Conservation (phyloP, 768 basidiomycete species). For the Lepiota brunneoincarnata region DNA sequence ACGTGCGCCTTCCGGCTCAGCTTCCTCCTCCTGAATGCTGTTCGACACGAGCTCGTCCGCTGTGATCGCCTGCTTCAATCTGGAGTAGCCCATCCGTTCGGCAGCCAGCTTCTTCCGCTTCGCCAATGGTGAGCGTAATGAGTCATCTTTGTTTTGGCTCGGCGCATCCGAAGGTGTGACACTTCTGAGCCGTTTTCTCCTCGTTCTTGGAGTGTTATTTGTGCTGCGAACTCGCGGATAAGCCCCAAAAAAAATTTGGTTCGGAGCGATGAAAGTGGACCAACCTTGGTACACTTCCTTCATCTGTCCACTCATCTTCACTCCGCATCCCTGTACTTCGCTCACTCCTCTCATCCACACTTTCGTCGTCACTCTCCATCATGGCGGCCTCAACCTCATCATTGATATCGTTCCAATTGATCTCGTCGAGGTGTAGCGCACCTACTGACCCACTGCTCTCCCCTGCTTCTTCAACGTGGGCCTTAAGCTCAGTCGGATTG, state of each 20-base stretch:
- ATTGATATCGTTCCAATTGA: slow-evolving; percentile 83
- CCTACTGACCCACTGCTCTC: slow-evolving; percentile 15
- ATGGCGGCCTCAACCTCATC: slow-evolving; percentile 86
- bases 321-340: slow-evolving; percentile 40
- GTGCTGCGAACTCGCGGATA: slow-evolving; percentile 21
- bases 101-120: slow-evolving; percentile 78
- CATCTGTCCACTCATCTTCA: slow-evolving; percentile 58
- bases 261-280: neutral
- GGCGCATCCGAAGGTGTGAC: slow-evolving; percentile 61
- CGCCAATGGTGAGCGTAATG: slow-evolving; percentile 64
- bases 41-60: slow-evolving; percentile 43
- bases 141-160: slow-evolving; percentile 31
- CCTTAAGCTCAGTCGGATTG: slow-evolving; percentile 27
- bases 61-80: slow-evolving; percentile 63
- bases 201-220: slow-evolving; percentile 40
- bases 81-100: slow-evolving; percentile 62
- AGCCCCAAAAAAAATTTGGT: neutral
- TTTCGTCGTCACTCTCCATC: slow-evolving; percentile 74
- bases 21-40: slow-evolving; percentile 15
- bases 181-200: slow-evolving; percentile 71
- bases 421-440: slow-evolving; percentile 52
- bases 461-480: slow-evolving; percentile 22
- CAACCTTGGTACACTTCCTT: slow-evolving; percentile 32
- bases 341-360: slow-evolving; percentile 38
- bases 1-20: slow-evolving; percentile 15